phyloP scores from a whole-genome alignment of 805 yeast genomes.

The Lachancea sp. region DNA sequence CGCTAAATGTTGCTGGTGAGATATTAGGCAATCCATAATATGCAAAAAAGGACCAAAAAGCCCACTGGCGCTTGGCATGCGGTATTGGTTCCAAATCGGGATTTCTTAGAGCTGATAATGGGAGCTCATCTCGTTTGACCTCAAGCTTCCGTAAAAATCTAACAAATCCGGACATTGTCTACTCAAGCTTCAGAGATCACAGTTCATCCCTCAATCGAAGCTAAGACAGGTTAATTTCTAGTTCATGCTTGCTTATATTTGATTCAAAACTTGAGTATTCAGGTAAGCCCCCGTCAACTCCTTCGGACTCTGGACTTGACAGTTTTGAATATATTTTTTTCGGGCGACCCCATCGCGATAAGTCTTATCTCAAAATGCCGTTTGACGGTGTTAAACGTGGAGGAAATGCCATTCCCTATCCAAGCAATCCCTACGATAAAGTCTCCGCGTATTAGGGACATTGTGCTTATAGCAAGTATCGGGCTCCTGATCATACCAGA shows the following conservation, averaged over 20 bases:
- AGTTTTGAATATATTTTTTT: too few species aligned
- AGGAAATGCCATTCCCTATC: constrained; percentile 29
- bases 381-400: not conserved
- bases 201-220: too few species aligned
- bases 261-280: too few species aligned
- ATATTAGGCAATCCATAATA: constrained; percentile 36
- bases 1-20: constrained; percentile 35
- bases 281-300: too few species aligned
- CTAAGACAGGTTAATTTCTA: too few species aligned
- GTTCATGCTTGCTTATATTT: too few species aligned
- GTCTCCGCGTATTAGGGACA: constrained; percentile 27
- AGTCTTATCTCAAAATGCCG: not conserved
- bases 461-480: constrained; percentile 30
- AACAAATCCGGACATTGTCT: not conserved
- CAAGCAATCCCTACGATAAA: constrained; percentile 23
- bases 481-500: constrained; percentile 26
- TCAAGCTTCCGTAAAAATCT: constrained; percentile 15
- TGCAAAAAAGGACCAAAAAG: constrained; percentile 28
- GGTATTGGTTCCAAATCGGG: constrained; percentile 37
- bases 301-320: too few species aligned
- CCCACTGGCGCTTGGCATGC: constrained; percentile 36
- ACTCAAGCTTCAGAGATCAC: too few species aligned
- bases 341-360: too few species aligned
- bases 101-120: constrained; percentile 30
- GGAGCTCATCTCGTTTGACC: constrained; percentile 26